Evolutionary conservation across 2,329 filamentous ascomycete species (phyloP).

Genomic region (Talaromyces islandicus): DNA sequence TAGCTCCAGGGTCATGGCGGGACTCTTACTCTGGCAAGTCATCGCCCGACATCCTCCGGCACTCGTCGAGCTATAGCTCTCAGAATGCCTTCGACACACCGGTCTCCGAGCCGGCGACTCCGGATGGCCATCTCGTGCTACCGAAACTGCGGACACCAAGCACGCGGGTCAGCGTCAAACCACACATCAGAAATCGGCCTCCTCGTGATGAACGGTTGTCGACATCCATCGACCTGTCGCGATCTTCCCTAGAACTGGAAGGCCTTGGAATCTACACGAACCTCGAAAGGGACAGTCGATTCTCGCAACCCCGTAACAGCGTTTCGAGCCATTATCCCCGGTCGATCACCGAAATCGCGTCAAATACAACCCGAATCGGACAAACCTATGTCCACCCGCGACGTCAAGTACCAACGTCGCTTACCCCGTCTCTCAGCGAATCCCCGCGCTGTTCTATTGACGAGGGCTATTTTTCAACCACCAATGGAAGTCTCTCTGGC

Average conservation of each 20-base stretch:
- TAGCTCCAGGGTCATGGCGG: slow-evolving; percentile 9
- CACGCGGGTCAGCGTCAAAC: slow-evolving; percentile 45
- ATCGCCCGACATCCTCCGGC: slow-evolving; percentile 10
- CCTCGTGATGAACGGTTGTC: slow-evolving; percentile 40
- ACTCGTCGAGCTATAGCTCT: slow-evolving; percentile 10
- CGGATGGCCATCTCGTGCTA: slow-evolving; percentile 11
- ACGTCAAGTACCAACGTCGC: slow-evolving; percentile 50
- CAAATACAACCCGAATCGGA: slow-evolving; percentile 46
- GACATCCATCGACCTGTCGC: slow-evolving; percentile 49
- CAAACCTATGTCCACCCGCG: slow-evolving; percentile 51
- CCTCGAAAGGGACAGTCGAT: slow-evolving; percentile 22
- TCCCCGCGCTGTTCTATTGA: slow-evolving; percentile 45
- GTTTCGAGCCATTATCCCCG: slow-evolving; percentile 43
- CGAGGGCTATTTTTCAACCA: slow-evolving; percentile 4
- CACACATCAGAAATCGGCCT: slow-evolving; percentile 48
- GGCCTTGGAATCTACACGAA: slow-evolving; percentile 49
- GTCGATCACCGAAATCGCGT: slow-evolving; percentile 48
- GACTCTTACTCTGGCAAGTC: slow-evolving; percentile 12
- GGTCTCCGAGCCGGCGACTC: slow-evolving; percentile 6
- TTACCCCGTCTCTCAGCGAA: slow-evolving; percentile 47
- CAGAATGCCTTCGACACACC: slow-evolving; percentile 9
- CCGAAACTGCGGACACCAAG: slow-evolving; percentile 19
- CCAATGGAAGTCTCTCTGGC: slow-evolving; percentile 5
- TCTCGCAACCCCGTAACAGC: slow-evolving; percentile 34
- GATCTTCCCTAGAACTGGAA: slow-evolving; percentile 51